phyloP scores from a whole-genome alignment of 1,284 basidiomycete genomes.

The Cryptococcus sp. region DNA sequence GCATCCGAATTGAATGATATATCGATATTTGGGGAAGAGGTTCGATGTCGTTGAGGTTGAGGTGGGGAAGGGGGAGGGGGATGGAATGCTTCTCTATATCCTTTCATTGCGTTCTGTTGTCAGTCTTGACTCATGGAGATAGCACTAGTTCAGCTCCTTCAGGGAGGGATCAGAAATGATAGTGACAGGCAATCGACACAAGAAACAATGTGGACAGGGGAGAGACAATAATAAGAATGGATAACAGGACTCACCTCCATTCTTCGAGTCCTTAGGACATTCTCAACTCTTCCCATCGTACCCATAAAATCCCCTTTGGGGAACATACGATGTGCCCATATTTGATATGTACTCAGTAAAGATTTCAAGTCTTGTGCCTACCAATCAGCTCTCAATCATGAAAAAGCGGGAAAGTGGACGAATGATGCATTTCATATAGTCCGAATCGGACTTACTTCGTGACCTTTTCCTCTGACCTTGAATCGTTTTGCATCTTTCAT shows the following conservation, averaged over 20 bases:
- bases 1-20: not conserved
- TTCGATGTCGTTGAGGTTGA: conserved; percentile 9
- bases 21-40: conserved; percentile 4
- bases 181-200: no score
- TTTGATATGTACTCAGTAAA: conserved; percentile 75
- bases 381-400: not conserved
- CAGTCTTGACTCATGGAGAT: not conserved
- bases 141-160: no score
- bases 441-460: conserved; percentile 61
- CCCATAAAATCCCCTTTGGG: conserved; percentile 80
- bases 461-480: conserved; percentile 76
- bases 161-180: no score
- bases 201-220: no score
- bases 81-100: conserved; percentile 57
- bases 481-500: conserved; percentile 68
- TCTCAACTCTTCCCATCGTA: conserved; percentile 75
- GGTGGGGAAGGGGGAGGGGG: conserved; percentile 37
- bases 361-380: conserved; percentile 71
- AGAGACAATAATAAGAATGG: conserved; percentile 13
- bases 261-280: conserved; percentile 71
- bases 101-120: conserved; percentile 22
- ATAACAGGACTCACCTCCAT: conserved; percentile 63
- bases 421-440: no score
- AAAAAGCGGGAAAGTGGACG: no score
- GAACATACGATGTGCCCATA: conserved; percentile 87